Evolutionary conservation across 148 eudicot genomes (phyloP).

Genomic region (Chenopodium quinoa): DNA sequence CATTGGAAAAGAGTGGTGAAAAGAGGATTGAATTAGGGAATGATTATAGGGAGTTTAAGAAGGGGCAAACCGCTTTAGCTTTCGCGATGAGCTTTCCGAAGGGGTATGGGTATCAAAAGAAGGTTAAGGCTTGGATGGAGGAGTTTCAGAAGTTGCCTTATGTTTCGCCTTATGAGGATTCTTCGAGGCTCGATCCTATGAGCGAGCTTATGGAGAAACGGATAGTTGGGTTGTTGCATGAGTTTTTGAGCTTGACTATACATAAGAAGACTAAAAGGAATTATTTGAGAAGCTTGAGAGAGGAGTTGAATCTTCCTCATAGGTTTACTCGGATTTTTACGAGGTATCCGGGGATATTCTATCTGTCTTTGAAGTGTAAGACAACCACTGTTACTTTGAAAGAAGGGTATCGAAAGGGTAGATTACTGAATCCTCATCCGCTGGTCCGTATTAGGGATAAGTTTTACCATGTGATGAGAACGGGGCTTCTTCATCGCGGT

Average conservation of each 20-base stretch:
- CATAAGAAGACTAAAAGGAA: constrained; percentile 94
- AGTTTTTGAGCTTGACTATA: constrained; percentile 79
- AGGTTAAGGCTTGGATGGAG: constrained; percentile 93
- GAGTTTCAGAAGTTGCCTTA: constrained; percentile 95
- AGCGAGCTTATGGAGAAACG: constrained; percentile 95
- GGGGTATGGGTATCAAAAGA: constrained; percentile 82
- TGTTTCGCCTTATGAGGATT: constrained; percentile 86
- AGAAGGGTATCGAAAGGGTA: constrained; percentile 76
- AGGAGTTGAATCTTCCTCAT: constrained; percentile 81
- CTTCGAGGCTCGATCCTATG: constrained; percentile 56
- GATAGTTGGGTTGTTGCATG: constrained; percentile 84
- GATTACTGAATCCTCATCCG: constrained; percentile 55
- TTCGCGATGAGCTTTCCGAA: constrained; percentile 83
- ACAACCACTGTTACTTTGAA: constrained; percentile 79
- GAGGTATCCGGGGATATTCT: constrained; percentile 90
- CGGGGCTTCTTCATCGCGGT: constrained; percentile 71
- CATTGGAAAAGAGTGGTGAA: constrained; percentile 54
- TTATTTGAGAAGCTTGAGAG: constrained; percentile 60
- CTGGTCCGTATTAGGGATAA: constrained; percentile 66
- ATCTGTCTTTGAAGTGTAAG: constrained; percentile 91
- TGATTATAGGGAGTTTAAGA: constrained; percentile 52
- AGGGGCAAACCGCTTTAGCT: constrained; percentile 54
- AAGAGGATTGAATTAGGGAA: constrained; percentile 31
- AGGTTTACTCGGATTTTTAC: constrained; percentile 88
- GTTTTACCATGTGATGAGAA: constrained; percentile 81